Evolutionary conservation across 176 grass and related monocot species (phyloP).

Genomic region (Hordeum vulgare): DNA sequence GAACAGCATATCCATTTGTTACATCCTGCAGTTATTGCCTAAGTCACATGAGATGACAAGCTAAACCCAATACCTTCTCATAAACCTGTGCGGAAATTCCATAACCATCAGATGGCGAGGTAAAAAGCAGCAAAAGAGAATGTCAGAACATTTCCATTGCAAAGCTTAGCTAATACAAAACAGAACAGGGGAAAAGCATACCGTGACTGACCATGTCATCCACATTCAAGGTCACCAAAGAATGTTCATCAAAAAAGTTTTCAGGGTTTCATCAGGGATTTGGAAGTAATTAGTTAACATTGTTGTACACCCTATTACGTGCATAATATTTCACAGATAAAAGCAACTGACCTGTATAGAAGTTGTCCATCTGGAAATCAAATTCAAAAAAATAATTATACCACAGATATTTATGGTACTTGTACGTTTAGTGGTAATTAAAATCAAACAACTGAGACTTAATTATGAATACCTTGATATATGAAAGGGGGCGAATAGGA

Average conservation of each 20-base stretch:
- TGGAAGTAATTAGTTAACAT: constrained; percentile 3
- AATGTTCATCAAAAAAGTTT: constrained; percentile 30
- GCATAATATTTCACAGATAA: constrained; percentile 14
- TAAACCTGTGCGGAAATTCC: constrained; percentile 67
- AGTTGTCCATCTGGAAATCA: constrained; percentile 96
- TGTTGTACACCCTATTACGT: not conserved
- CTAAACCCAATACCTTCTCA: constrained; percentile 63
- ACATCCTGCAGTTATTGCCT: constrained; percentile 8
- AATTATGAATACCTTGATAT: constrained; percentile 81
- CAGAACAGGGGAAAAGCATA: constrained; percentile 26
- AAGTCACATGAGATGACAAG: constrained; percentile 14
- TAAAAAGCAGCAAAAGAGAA: constrained; percentile 15
- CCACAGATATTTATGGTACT: not conserved
- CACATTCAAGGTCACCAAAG: constrained; percentile 2
- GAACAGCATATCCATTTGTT: constrained; percentile 21
- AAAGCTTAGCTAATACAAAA: constrained; percentile 7
- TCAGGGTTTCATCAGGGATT: not conserved
- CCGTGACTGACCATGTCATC: constrained; percentile 53
- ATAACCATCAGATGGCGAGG: constrained; percentile 19
- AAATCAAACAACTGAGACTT: constrained; percentile 13
- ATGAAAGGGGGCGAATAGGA: constrained; percentile 93
- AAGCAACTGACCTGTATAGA: constrained; percentile 70
- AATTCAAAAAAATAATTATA: constrained; percentile 34
- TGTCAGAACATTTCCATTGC: constrained; percentile 23
- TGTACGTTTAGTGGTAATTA: constrained; percentile 8